Evolutionary conservation across 2,329 filamentous ascomycete genomes (phyloP).

Genomic region (Xylariaceae sp.): DNA sequence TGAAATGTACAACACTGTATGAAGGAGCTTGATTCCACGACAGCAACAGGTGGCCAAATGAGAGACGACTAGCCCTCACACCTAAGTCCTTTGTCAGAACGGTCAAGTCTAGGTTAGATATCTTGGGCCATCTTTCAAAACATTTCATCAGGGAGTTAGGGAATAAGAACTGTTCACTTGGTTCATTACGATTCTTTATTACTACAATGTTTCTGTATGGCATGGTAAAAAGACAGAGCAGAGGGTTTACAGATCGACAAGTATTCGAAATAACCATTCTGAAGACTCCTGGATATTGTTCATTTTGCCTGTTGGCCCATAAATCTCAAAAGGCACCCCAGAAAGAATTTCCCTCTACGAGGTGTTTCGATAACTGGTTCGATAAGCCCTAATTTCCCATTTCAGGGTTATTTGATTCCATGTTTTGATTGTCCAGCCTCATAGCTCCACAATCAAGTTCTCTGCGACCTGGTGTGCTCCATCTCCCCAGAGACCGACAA

Average conservation of each 20-base stretch:
- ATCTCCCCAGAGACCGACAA: conserved; percentile 65
- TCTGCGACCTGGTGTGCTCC: conserved; percentile 32
- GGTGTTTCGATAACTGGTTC: background rate
- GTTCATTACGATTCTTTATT: too few relatives aligned
- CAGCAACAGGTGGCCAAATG: too few relatives aligned
- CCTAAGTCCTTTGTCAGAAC: too few relatives aligned
- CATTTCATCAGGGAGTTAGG: too few relatives aligned
- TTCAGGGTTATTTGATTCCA: background rate
- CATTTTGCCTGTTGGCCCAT: background rate
- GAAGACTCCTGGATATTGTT: conserved; percentile 6
- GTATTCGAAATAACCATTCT: conserved; percentile 3
- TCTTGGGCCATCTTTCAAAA: too few relatives aligned
- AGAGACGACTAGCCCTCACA: too few relatives aligned
- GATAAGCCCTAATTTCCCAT: background rate
- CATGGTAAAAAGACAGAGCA: background rate
- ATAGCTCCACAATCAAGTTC: conserved; percentile 18
- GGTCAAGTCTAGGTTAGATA: too few relatives aligned
- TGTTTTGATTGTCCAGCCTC: background rate
- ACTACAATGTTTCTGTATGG: background rate
- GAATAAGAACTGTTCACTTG: too few relatives aligned
- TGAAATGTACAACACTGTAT: too few relatives aligned
- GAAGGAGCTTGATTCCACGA: too few relatives aligned
- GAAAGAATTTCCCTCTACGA: background rate
- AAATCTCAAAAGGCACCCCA: background rate
- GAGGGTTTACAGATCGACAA: conserved; percentile 7